A percentile compares a stretch with the other conserved stretches of the same genome.
Conservation (phyloP, 306 rosid species). For the Cucurbita pepo region DNA sequence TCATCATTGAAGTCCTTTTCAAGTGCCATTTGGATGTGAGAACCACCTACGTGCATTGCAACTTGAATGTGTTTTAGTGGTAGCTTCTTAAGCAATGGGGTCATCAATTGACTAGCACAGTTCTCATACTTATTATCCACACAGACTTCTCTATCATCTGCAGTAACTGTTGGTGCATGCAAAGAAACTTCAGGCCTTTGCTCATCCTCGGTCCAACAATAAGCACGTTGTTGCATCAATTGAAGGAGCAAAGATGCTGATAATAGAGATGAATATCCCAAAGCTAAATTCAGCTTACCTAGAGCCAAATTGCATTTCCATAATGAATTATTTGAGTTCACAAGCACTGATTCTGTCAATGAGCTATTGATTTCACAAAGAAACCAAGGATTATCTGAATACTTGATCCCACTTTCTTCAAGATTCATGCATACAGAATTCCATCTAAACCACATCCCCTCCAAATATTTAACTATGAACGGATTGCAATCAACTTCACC, state of each 20-base stretch:
- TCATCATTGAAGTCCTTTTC: conserved; percentile 25
- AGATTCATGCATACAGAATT: conserved; percentile 29
- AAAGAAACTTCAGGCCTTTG: conserved; percentile 14
- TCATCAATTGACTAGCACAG: conserved; percentile 27
- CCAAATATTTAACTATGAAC: conserved; percentile 26
- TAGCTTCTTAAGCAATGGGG: conserved; percentile 38
- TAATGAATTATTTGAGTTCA: conserved; percentile 29
- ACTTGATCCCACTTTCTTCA: conserved; percentile 33
- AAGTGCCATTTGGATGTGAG: conserved; percentile 34
- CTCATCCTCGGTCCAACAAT: conserved; percentile 22
- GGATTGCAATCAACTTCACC: conserved; percentile 29
- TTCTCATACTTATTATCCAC: conserved; percentile 22
- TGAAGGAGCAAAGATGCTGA: conserved; percentile 42
- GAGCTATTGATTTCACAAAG: conserved; percentile 41
- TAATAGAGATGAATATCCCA: conserved; percentile 45
- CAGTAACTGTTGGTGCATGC: conserved; percentile 8
- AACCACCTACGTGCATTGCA: conserved; percentile 59
- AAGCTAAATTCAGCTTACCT: conserved; percentile 57
- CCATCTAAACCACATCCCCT: conserved; percentile 46
- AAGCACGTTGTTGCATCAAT: conserved; percentile 35
- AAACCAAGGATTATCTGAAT: conserved; percentile 54
- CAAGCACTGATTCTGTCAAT: conserved; percentile 23
- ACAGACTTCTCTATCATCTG: conserved; percentile 16
- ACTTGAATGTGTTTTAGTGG: conserved; percentile 52
- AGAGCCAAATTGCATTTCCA: conserved; percentile 50